phyloP scores from a whole-genome alignment of 176 grass and related monocot species.

The Pharus latifolius region DNA sequence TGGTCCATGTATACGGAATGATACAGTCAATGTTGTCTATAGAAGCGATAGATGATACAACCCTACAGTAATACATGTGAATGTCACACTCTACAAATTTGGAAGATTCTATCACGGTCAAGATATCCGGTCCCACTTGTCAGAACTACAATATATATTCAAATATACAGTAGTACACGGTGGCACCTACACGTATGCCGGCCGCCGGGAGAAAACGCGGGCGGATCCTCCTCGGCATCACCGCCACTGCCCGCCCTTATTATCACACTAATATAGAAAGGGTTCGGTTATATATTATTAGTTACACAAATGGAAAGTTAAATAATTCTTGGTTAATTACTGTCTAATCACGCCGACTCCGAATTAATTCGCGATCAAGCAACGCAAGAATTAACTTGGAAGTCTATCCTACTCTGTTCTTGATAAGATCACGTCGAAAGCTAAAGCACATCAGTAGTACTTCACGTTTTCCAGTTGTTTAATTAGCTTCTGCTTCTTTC shows the following conservation, averaged over 20 bases:
- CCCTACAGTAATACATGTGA: too few relatives aligned
- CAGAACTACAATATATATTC: too few relatives aligned
- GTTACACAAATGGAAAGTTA: too few relatives aligned
- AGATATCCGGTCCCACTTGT: too few relatives aligned
- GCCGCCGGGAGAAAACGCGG: neutral
- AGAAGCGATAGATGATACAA: too few relatives aligned
- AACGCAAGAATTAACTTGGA: neutral
- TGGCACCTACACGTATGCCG: neutral
- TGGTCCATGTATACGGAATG: too few relatives aligned
- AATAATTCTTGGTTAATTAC: too few relatives aligned
- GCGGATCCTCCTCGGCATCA: constrained; percentile 5
- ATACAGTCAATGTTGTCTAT: too few relatives aligned
- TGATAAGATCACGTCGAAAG: constrained; percentile 29
- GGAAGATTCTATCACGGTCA: too few relatives aligned
- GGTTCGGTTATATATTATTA: too few relatives aligned
- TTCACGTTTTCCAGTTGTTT: neutral
- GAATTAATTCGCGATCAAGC: constrained; percentile 38
- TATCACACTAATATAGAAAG: too few relatives aligned
- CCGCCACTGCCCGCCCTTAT: constrained; percentile 12
- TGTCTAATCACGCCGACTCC: constrained; percentile 10
- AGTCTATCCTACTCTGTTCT: constrained; percentile 12
- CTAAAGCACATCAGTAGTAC: neutral
- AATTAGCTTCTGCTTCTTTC: neutral
- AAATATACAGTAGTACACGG: neutral
- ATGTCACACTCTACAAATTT: too few relatives aligned